Conservation (phyloP, 768 basidiomycete species). For the Cystobasidium ongulense region DNA sequence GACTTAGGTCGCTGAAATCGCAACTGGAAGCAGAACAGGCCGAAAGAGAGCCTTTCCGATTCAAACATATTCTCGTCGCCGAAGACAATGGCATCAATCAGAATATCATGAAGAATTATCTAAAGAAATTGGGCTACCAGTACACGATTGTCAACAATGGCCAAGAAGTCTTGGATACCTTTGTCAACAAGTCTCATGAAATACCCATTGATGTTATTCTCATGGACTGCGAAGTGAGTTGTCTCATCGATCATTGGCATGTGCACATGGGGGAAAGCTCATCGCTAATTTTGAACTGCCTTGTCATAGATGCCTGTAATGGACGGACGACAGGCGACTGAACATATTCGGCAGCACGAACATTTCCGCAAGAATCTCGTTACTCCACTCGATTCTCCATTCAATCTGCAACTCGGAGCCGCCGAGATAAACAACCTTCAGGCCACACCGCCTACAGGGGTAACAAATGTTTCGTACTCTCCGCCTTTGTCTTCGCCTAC, state of each 20-base stretch:
- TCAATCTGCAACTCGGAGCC: not conserved
- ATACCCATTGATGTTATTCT: slow-evolving; percentile 11
- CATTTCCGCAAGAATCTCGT: not conserved
- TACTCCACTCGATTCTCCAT: slow-evolving; percentile 11
- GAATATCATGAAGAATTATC: slow-evolving; percentile 26
- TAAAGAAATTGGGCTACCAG: slow-evolving; percentile 6
- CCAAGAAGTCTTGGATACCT: slow-evolving; percentile 17
- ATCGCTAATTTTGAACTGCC: too few species aligned
- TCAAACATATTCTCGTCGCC: slow-evolving; percentile 25
- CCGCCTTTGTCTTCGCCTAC: not conserved
- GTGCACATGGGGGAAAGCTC: too few species aligned
- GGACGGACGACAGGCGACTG: slow-evolving; percentile 17
- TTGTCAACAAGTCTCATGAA: not conserved
- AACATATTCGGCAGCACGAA: slow-evolving; percentile 9
- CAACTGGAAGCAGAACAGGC: slow-evolving; percentile 2
- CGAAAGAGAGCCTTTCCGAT: not conserved
- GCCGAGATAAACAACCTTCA: not conserved
- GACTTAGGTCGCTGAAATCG: not conserved
- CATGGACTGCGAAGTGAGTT: slow-evolving; percentile 26
- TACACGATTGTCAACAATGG: slow-evolving; percentile 17
- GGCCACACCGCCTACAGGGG: not conserved
- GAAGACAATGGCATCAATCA: slow-evolving; percentile 29
- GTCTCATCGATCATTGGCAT: too few species aligned
- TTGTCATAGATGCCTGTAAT: slow-evolving; percentile 16
- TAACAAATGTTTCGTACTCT: not conserved